phyloP scores from a whole-genome alignment of 2,329 filamentous ascomycete genomes.

The Ophiostoma fasciatum region DNA sequence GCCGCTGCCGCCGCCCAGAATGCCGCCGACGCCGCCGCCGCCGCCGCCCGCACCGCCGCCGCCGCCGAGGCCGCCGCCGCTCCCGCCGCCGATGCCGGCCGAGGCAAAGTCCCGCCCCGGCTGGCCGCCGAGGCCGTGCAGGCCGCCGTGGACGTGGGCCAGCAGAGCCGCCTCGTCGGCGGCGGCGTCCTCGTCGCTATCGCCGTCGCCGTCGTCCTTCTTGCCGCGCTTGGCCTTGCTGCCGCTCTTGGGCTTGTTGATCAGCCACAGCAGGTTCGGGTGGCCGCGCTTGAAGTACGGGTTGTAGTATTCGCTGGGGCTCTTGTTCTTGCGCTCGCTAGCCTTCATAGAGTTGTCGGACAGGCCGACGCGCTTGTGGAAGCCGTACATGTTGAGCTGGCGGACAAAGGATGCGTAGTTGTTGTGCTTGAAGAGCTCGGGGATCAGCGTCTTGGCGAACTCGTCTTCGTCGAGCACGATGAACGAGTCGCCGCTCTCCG shows the following conservation, averaged over 20 bases:
- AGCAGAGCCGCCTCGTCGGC: conserved; percentile 24
- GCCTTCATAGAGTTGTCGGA: conserved; percentile 97
- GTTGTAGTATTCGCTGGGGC: conserved; percentile 95
- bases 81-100: conserved; percentile 22
- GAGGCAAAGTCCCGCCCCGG: conserved; percentile 20
- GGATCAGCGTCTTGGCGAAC: conserved; percentile 92
- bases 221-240: conserved; percentile 39
- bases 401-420: conserved; percentile 96
- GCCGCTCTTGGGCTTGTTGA: conserved; percentile 82
- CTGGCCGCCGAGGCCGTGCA: conserved; percentile 7
- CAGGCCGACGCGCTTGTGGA: conserved; percentile 86
- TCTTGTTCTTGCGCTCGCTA: conserved; percentile 93
- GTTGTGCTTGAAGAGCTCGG: conserved; percentile 97
- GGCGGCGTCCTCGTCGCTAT: conserved; percentile 61
- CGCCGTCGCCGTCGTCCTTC: conserved; percentile 51
- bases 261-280: conserved; percentile 86
- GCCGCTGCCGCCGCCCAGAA: not conserved
- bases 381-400: conserved; percentile 44
- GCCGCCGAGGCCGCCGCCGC: conserved; percentile 5
- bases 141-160: conserved; percentile 12
- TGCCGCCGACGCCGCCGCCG: not conserved
- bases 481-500: conserved; percentile 89
- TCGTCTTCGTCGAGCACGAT: conserved; percentile 95
- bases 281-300: conserved; percentile 89
- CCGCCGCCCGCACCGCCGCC: conserved; percentile 3